Percentiles rank a stretch among this genome's conserved stretches.
Conservation (phyloP, 495 filamentous ascomycete species). For the Clavariopsis aquatica region DNA sequence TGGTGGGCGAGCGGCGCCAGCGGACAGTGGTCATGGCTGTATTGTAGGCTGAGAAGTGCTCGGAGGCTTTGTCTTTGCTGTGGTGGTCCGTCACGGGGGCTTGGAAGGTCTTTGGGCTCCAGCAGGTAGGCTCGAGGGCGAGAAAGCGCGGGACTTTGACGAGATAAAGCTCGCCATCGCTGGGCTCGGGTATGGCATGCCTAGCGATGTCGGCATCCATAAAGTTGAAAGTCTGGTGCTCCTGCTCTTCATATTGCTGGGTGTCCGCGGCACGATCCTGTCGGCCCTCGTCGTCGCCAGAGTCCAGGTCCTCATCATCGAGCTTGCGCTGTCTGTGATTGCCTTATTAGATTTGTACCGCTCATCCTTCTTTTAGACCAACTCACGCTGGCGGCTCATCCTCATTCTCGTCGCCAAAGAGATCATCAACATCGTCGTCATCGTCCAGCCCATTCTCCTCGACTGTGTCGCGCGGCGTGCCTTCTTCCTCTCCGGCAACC, state of each 20-base stretch:
- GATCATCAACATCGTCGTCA: constrained; percentile 42
- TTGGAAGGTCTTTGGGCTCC: constrained; percentile 70
- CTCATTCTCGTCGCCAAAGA: constrained; percentile 45
- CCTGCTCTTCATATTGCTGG: constrained; percentile 34
- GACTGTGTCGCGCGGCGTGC: constrained; percentile 28
- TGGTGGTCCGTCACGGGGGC: constrained; percentile 60
- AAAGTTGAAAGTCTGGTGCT: constrained; percentile 36
- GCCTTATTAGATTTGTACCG: constrained; percentile 37
- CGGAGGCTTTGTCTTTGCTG: constrained; percentile 44
- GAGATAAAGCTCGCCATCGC: constrained; percentile 63
- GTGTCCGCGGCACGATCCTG: constrained; percentile 49
- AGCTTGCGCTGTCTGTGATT: constrained; percentile 55
- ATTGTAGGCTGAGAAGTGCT: constrained; percentile 59
- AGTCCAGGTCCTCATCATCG: constrained; percentile 76
- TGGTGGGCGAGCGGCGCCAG: constrained; percentile 67
- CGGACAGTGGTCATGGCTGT: constrained; percentile 68
- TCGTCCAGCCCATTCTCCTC: constrained; percentile 32
- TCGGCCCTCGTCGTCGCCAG: constrained; percentile 70
- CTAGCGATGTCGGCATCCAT: constrained; percentile 46
- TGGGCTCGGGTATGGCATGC: constrained; percentile 68
- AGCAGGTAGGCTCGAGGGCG: constrained; percentile 71
- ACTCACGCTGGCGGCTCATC: constrained; percentile 43
- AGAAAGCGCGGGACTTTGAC: constrained; percentile 80
- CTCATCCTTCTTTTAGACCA: constrained; percentile 19
- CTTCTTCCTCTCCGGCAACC: constrained; percentile 29